phyloP scores from a whole-genome alignment of 352 stramenopile species.

The Thraustochytrium striatum region DNA sequence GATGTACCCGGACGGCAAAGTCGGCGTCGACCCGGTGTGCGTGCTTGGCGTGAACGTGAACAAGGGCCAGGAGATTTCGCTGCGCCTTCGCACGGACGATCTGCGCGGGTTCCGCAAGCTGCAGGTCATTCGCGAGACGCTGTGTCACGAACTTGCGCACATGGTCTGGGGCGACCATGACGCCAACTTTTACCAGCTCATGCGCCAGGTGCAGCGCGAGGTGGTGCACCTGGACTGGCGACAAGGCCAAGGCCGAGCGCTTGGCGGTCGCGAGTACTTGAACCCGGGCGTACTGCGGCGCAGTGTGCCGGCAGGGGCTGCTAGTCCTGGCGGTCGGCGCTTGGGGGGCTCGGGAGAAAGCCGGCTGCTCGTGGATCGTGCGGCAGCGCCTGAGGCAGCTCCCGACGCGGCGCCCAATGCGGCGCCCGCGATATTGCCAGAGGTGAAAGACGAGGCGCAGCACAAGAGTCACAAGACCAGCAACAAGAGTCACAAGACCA shows the following conservation, averaged over 20 bases:
- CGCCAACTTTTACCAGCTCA: conserved; percentile 63
- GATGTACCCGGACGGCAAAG: conserved; percentile 82
- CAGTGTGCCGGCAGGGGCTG: too few species aligned
- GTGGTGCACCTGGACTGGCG: conserved; percentile 52
- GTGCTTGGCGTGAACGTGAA: conserved; percentile 88
- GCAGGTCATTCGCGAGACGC: conserved; percentile 80
- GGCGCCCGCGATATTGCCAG: too few species aligned
- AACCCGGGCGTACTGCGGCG: not conserved
- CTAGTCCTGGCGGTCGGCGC: too few species aligned
- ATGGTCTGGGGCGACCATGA: conserved; percentile 75
- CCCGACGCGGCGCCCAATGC: too few species aligned
- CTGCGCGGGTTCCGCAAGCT: conserved; percentile 80
- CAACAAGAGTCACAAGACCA: too few species aligned
- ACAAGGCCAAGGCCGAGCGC: not conserved
- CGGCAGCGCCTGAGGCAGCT: too few species aligned
- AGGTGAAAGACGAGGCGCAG: too few species aligned
- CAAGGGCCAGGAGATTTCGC: conserved; percentile 85
- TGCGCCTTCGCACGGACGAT: conserved; percentile 88
- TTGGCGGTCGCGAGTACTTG: conserved; percentile 39
- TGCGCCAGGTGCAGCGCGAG: conserved; percentile 61
- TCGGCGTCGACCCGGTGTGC: conserved; percentile 73
- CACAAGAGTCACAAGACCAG: too few species aligned
- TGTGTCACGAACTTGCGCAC: conserved; percentile 89
- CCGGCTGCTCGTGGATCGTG: too few species aligned
- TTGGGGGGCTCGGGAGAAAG: too few species aligned